Evolutionary conservation across 768 basidiomycete genomes (phyloP).

Genomic region (Clitopilus hobsonii): DNA sequence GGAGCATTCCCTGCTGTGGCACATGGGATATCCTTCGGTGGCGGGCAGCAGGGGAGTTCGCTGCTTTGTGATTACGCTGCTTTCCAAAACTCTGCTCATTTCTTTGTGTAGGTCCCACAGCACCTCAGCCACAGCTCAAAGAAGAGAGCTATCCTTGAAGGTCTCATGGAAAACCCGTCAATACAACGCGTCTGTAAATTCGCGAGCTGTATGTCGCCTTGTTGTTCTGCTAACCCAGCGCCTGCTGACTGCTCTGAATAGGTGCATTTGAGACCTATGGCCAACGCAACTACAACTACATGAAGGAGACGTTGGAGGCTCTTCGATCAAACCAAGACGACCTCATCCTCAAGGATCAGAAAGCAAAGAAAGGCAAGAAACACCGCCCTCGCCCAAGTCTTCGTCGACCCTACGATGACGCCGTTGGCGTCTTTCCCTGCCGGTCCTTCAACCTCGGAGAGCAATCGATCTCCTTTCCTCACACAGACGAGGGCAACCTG

Average conservation of each 20-base stretch:
- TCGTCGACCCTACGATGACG: constrained; percentile 1
- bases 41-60: not conserved
- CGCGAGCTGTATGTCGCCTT: not conserved
- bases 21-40: not conserved
- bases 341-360: too few relatives aligned
- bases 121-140: not conserved
- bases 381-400: not conserved
- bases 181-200: not conserved
- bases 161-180: not conserved
- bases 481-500: constrained; percentile 24
- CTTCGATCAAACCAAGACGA: too few relatives aligned
- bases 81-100: not conserved
- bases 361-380: too few relatives aligned
- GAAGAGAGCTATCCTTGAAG: not conserved
- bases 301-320: constrained; percentile 1
- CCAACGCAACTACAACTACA: not conserved
- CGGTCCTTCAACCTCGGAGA: constrained; percentile 5
- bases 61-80: not conserved
- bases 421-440: constrained; percentile 6
- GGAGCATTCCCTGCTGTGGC: not conserved
- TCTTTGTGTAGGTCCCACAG: not conserved
- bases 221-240: not conserved
- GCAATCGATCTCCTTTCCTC: constrained; percentile 10
- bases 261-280: not conserved
- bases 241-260: not conserved